Evolutionary conservation across 805 yeast species (phyloP).

Genomic region (Scheffersomyces stipitis): DNA sequence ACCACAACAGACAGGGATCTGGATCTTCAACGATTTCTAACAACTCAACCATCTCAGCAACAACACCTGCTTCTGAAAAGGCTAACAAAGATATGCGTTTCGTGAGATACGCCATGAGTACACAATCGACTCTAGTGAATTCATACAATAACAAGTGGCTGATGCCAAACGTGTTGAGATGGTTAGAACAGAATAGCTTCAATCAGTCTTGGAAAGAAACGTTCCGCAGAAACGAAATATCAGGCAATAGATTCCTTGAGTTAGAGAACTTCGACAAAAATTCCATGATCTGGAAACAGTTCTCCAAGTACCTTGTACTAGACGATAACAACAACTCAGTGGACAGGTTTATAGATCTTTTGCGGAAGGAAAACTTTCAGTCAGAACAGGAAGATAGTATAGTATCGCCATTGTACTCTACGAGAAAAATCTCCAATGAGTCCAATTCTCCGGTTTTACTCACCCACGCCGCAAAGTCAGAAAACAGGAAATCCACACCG

Average conservation of each 20-base stretch:
- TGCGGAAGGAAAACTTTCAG: constrained; percentile 24
- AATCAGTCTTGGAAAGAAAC: constrained; percentile 72
- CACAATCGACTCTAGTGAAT: constrained; percentile 19
- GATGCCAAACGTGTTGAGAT: constrained; percentile 57
- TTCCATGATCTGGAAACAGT: constrained; percentile 47
- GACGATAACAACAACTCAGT: constrained; percentile 52
- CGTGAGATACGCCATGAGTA: constrained; percentile 43
- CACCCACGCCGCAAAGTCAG: constrained; percentile 16
- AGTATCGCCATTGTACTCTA: constrained; percentile 15
- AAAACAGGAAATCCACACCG: constrained; percentile 33
- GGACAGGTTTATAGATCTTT: constrained; percentile 54
- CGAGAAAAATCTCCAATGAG: constrained; percentile 17
- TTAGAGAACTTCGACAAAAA: constrained; percentile 62
- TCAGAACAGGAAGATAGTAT: constrained; percentile 10
- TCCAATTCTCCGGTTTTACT: constrained; percentile 11
- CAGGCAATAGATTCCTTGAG: constrained; percentile 63
- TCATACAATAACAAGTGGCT: constrained; percentile 66
- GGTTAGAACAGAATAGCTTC: constrained; percentile 71
- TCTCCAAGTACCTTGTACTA: constrained; percentile 30
- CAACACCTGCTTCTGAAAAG: constrained; percentile 24
- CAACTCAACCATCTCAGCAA: constrained; percentile 29
- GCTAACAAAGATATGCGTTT: constrained; percentile 39
- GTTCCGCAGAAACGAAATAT: constrained; percentile 56
- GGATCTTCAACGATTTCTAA: constrained; percentile 35
- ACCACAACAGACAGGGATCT: constrained; percentile 33